These are phyloP conservation scores for Gymnopilus junonius DNA, from an alignment of 768 basidiomycete genomes.

Conservation along the genomic window DNA sequence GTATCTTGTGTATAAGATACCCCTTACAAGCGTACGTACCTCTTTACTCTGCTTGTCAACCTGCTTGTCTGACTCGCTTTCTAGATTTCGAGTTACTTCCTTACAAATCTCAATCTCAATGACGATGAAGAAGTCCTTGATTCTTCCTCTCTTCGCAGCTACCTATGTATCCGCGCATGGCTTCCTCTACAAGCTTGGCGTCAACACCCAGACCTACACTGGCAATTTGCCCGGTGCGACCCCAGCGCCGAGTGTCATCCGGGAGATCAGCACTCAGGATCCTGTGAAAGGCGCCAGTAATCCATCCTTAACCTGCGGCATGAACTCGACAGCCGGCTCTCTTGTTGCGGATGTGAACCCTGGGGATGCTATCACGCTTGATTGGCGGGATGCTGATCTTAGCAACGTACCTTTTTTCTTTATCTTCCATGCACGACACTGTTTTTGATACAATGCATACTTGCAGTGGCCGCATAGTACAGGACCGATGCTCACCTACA, in stretches of 20 bases:
- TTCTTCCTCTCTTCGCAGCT: constrained; percentile 37
- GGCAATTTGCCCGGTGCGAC: constrained; percentile 36
- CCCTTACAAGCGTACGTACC: not conserved
- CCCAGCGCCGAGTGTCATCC: constrained; percentile 37
- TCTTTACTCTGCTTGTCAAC: not conserved
- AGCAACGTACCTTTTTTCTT: constrained; percentile 29
- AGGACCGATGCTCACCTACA: constrained; percentile 77
- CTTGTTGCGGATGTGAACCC: constrained; percentile 61
- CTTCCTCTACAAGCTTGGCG: constrained; percentile 40
- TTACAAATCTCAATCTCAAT: not conserved
- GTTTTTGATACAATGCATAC: no score
- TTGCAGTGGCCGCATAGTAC: constrained; percentile 55
- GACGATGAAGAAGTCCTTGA: constrained; percentile 15
- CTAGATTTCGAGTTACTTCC: not conserved
- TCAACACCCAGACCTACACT: constrained; percentile 41
- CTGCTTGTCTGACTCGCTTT: not conserved
- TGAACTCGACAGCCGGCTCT: constrained; percentile 50
- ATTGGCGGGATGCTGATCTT: constrained; percentile 55
- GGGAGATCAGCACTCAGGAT: constrained; percentile 38
- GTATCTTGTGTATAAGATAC: not conserved
- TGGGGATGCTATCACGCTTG: constrained; percentile 56
- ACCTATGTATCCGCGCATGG: constrained; percentile 50
- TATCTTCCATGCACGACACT: constrained; percentile 3
- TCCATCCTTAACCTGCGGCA: constrained; percentile 63
- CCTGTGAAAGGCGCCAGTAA: constrained; percentile 62